A percentile compares a stretch with the other conserved stretches of the same genome.
Conservation (phyloP, 2,329 filamentous ascomycete species). For the Nemania bipapillata region DNA sequence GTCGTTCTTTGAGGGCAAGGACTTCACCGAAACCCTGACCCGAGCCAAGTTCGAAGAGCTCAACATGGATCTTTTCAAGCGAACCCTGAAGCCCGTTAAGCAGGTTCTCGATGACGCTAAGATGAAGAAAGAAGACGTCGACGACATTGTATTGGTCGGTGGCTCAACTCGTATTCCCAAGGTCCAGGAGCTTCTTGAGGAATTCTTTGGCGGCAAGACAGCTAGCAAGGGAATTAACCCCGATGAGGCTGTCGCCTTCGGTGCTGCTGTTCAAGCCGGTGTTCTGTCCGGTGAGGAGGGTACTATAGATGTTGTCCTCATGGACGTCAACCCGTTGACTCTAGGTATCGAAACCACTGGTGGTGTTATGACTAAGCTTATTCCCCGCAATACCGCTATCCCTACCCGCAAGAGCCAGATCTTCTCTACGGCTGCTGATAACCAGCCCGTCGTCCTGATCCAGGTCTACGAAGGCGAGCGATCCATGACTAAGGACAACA, state of each 20-base stretch:
- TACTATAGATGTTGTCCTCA: conserved; percentile 83
- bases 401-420: conserved; percentile 97
- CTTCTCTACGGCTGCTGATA: conserved; percentile 95
- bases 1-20: conserved; percentile 93
- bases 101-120: conserved; percentile 98
- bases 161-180: conserved; percentile 99
- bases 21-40: conserved; percentile 98
- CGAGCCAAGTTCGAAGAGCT: conserved; percentile 99
- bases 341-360: conserved; percentile 98
- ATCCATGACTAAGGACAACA: conserved; percentile 95
- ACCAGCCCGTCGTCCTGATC: conserved; percentile 94
- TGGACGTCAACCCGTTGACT: conserved; percentile 97
- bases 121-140: conserved; percentile 92
- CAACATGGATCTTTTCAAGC: conserved; percentile 99
- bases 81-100: conserved; percentile 97
- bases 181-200: conserved; percentile 92
- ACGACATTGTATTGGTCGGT: conserved; percentile 97
- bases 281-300: conserved; percentile 89
- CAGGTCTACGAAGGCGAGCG: conserved; percentile 96
- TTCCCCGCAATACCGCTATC: conserved; percentile 92
- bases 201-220: conserved; percentile 96
- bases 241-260: conserved; percentile 97
- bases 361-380: conserved; percentile 97
- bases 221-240: conserved; percentile 99
- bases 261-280: conserved; percentile 96